phyloP scores from a whole-genome alignment of 768 basidiomycete genomes.

The Tricholoma sp. region DNA sequence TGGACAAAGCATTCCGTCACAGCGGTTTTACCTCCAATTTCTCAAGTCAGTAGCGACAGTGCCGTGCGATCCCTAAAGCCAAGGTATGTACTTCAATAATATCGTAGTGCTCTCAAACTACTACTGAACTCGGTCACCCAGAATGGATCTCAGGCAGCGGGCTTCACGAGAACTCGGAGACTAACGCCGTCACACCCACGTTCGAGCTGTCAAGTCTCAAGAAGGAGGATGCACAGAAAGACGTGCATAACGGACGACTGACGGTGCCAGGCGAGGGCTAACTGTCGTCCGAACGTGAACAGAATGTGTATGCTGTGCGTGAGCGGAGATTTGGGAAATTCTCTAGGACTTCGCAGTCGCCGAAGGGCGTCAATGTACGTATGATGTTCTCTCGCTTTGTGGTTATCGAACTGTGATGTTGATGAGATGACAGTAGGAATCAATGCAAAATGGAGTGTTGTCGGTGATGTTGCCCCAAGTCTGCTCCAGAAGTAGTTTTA shows the following conservation, averaged over 20 bases:
- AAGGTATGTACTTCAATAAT: conserved; percentile 6
- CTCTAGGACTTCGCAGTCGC: no score
- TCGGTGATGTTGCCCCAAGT: no score
- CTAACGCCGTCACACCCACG: conserved; percentile 41
- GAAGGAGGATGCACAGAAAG: conserved; percentile 42
- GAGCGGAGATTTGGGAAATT: no score
- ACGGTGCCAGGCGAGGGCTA: conserved; percentile 42
- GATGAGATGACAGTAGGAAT: neutral
- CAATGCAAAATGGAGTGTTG: no score
- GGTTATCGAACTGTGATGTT: neutral
- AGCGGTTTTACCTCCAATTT: neutral
- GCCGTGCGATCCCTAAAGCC: conserved; percentile 11
- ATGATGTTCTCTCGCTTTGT: conserved; percentile 3
- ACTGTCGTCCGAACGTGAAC: conserved; percentile 25
- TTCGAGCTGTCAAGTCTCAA: conserved; percentile 54
- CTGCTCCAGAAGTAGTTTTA: no score
- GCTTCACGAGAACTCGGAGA: conserved; percentile 37
- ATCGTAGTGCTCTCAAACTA: neutral
- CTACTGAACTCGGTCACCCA: neutral
- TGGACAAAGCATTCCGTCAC: conserved; percentile 31
- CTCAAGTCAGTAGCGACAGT: neutral
- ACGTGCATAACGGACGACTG: conserved; percentile 41
- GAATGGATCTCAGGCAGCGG: no score
- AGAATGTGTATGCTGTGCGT: conserved; percentile 34
- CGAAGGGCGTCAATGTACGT: no score